phyloP scores from a whole-genome alignment of 2,329 filamentous ascomycete species.

The Cladorrhinum sp. region DNA sequence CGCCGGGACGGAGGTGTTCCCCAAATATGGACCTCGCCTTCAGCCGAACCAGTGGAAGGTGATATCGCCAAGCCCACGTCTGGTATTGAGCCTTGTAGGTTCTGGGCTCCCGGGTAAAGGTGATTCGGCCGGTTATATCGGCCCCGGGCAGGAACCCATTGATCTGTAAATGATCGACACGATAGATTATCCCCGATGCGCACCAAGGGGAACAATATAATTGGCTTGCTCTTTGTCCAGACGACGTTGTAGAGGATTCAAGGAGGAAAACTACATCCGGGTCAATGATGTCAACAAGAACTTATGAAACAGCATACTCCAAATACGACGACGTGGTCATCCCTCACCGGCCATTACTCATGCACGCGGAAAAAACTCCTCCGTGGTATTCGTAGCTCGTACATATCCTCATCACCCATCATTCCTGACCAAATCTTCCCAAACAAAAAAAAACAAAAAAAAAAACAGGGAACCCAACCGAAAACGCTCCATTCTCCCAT shows the following conservation, averaged over 20 bases:
- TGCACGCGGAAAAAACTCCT: no score
- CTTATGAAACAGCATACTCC: no score
- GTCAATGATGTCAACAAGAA: no score
- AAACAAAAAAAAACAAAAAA: no score
- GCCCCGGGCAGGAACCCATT: neutral
- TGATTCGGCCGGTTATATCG: slow-evolving; percentile 6
- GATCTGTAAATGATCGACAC: neutral
- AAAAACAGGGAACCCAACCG: neutral
- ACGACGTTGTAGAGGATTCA: neutral
- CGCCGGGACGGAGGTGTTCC: neutral
- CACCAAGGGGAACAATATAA: neutral
- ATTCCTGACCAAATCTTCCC: no score
- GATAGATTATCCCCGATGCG: neutral
- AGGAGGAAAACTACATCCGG: no score
- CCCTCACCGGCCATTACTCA: no score
- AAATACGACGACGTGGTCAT: no score
- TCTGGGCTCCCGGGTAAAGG: slow-evolving; percentile 13
- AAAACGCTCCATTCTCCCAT: neutral
- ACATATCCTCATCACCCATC: no score
- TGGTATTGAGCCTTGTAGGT: neutral
- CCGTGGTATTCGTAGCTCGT: no score
- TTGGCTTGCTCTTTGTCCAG: neutral
- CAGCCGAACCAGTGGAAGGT: slow-evolving; percentile 15
- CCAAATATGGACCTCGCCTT: slow-evolving; percentile 8
- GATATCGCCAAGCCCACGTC: slow-evolving; percentile 11